phyloP scores from a whole-genome alignment of 768 basidiomycete species.

The Podaxis pistillaris region DNA sequence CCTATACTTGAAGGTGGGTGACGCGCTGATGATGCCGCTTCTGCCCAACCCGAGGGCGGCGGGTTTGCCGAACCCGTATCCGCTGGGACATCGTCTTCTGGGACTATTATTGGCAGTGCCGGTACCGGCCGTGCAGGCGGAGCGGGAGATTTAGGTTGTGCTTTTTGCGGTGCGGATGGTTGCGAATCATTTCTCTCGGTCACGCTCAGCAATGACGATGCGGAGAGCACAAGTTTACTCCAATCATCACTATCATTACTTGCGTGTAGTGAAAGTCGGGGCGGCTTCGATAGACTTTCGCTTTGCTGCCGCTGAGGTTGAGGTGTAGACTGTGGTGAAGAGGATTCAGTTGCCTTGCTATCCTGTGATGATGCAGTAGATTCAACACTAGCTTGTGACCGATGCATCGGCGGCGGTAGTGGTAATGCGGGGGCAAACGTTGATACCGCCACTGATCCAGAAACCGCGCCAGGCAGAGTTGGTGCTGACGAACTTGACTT shows the following conservation, averaged over 20 bases:
- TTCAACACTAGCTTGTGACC: conserved; percentile 10
- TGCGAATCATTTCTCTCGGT: background rate
- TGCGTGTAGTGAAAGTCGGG: conserved; percentile 43
- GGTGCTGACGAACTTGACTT: background rate
- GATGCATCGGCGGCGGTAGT: conserved; percentile 10
- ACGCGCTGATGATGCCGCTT: conserved; percentile 6
- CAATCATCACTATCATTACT: conserved; percentile 28
- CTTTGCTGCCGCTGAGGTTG: conserved; percentile 8
- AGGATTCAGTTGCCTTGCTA: background rate
- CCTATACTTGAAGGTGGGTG: background rate
- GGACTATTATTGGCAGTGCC: background rate
- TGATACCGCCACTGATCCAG: background rate
- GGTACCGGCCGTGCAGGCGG: background rate
- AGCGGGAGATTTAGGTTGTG: background rate
- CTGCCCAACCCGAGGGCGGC: conserved; percentile 5
- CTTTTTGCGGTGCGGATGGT: background rate
- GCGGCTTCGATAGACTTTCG: conserved; percentile 29
- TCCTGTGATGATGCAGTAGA: conserved; percentile 7
- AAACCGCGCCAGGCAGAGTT: background rate
- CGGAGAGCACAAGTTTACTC: conserved; percentile 33
- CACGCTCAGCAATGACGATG: conserved; percentile 4
- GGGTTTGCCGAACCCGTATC: background rate
- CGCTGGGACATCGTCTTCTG: background rate
- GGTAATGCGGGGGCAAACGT: background rate
- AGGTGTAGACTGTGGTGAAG: conserved; percentile 16